Conservation (phyloP, 2,329 filamentous ascomycete genomes). For the Emergomyces orientalis region DNA sequence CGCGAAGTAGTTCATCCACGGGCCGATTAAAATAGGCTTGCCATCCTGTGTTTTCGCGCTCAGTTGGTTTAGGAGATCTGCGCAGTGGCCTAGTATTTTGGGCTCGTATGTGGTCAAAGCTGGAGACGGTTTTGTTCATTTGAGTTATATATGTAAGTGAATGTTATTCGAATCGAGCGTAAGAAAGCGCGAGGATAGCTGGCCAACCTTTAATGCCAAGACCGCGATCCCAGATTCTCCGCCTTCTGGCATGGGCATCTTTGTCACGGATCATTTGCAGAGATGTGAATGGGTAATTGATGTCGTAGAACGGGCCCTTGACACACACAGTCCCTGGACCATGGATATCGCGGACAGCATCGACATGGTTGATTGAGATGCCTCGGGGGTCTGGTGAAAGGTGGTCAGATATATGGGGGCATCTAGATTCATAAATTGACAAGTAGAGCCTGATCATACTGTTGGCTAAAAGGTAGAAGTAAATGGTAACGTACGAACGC, state of each 20-base stretch:
- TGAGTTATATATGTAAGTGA: background rate
- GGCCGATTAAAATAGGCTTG: slow-evolving; percentile 10
- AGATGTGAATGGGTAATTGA: slow-evolving; percentile 16
- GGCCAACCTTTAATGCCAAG: slow-evolving; percentile 23
- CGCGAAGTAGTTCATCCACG: slow-evolving; percentile 21
- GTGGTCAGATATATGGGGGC: background rate
- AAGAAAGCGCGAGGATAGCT: background rate
- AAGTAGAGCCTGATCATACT: background rate
- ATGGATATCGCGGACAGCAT: slow-evolving; percentile 15
- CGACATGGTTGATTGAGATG: slow-evolving; percentile 17
- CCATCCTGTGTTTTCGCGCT: background rate
- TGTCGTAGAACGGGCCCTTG: slow-evolving; percentile 23
- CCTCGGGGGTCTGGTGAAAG: slow-evolving; percentile 15
- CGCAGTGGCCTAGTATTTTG: slow-evolving; percentile 10
- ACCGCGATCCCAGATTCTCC: slow-evolving; percentile 25
- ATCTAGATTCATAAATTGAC: background rate
- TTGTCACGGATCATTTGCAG: slow-evolving; percentile 20
- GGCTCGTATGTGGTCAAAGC: slow-evolving; percentile 12
- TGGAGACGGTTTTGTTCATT: background rate
- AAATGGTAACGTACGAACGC: slow-evolving; percentile 9
- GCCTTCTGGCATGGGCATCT: slow-evolving; percentile 15
- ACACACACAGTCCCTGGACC: slow-evolving; percentile 16
- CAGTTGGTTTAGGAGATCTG: slow-evolving; percentile 8
- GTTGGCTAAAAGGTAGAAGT: background rate
- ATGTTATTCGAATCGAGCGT: background rate